These are phyloP conservation scores for Tephrocybe rancida DNA, from an alignment of 768 basidiomycete species.

Conservation along the genomic window DNA sequence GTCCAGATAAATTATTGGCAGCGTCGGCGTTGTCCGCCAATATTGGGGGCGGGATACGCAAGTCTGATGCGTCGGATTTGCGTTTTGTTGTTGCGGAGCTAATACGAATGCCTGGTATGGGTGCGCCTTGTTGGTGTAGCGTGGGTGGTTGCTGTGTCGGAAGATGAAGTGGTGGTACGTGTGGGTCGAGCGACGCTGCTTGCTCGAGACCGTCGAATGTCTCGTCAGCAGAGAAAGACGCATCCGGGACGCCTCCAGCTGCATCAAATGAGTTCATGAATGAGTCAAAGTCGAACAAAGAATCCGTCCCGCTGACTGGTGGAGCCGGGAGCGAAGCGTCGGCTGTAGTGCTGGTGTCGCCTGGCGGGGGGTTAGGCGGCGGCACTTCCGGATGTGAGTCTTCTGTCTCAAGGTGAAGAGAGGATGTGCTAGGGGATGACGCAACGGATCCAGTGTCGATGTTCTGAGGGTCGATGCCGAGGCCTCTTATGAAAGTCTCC, in stretches of 20 bases:
- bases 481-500: conserved; percentile 68
- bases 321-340: not conserved
- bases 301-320: not conserved
- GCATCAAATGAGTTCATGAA: conserved; percentile 15
- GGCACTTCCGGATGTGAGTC: conserved; percentile 4
- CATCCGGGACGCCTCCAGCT: not conserved
- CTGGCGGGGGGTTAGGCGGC: not conserved
- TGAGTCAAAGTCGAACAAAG: conserved; percentile 18
- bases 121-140: conserved; percentile 7
- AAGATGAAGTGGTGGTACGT: not conserved
- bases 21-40: not conserved
- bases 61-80: conserved; percentile 19
- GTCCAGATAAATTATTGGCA: not conserved
- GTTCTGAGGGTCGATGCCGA: conserved; percentile 29
- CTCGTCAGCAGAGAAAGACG: conserved; percentile 4
- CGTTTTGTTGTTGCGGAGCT: conserved; percentile 14
- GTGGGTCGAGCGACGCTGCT: not conserved
- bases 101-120: conserved; percentile 13
- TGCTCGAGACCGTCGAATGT: conserved; percentile 8
- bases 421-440: conserved; percentile 9
- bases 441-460: not conserved
- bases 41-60: conserved; percentile 3
- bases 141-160: conserved; percentile 1
- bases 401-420: conserved; percentile 10
- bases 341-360: not conserved